Conservation (phyloP, 495 filamentous ascomycete genomes). For the Talaromyces liani region DNA sequence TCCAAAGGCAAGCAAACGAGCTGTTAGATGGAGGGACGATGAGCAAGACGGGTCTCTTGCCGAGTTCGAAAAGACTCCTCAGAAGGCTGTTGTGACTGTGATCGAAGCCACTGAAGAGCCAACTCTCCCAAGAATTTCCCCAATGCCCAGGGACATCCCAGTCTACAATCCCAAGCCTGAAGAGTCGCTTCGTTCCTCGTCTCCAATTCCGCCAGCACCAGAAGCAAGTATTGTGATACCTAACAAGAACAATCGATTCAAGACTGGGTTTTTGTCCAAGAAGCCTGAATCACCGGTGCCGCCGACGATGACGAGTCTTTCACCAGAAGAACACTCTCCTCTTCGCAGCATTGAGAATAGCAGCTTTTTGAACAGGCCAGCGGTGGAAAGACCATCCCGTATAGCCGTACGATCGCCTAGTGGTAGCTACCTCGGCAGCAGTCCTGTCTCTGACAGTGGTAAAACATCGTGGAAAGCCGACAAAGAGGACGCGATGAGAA, state of each 20-base stretch:
- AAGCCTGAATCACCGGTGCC: slow-evolving; percentile 56
- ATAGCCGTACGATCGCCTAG: slow-evolving; percentile 41
- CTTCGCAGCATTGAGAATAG: slow-evolving; percentile 58
- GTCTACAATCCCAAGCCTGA: slow-evolving; percentile 9
- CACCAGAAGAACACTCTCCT: slow-evolving; percentile 56
- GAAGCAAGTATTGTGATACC: slow-evolving; percentile 30
- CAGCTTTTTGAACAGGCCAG: slow-evolving; percentile 49
- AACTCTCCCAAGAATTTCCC: slow-evolving; percentile 27
- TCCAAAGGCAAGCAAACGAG: slow-evolving; percentile 54
- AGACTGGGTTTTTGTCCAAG: slow-evolving; percentile 85
- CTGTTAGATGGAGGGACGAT: slow-evolving; percentile 91
- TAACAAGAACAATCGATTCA: slow-evolving; percentile 72
- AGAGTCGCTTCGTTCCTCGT: slow-evolving; percentile 23
- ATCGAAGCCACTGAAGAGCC: slow-evolving; percentile 44
- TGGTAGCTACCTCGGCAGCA: slow-evolving; percentile 38
- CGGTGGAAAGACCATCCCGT: slow-evolving; percentile 40
- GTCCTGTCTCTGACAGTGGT: slow-evolving; percentile 32
- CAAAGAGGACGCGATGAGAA: slow-evolving; percentile 50
- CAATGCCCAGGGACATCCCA: slow-evolving; percentile 36
- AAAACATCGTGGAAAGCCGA: slow-evolving; percentile 41
- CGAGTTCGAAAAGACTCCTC: slow-evolving; percentile 83
- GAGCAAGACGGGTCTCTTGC: slow-evolving; percentile 74
- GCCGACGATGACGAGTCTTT: slow-evolving; percentile 52
- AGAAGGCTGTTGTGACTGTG: slow-evolving; percentile 48
- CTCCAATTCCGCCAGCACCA: slow-evolving; percentile 21